phyloP scores from a whole-genome alignment of 2,329 filamentous ascomycete genomes.

The Cladophialophora chaetospira region DNA sequence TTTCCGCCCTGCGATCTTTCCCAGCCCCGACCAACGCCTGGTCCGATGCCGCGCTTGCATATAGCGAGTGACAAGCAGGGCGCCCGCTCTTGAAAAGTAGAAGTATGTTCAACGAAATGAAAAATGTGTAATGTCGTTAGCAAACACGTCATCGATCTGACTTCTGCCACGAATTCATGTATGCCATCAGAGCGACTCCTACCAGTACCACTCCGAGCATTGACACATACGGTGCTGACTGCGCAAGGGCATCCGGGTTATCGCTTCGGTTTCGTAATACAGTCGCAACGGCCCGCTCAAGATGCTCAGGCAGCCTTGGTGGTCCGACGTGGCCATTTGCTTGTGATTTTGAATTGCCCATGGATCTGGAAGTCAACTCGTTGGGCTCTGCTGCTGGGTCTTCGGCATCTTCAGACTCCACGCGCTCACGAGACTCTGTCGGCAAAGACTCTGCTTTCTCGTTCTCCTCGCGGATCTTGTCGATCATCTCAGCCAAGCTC shows the following conservation, averaged over 20 bases:
- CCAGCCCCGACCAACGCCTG: conserved; percentile 10
- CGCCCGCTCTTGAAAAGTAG: conserved; percentile 3
- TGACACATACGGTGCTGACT: conserved; percentile 73
- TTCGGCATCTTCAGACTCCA: not conserved
- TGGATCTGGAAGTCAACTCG: not conserved
- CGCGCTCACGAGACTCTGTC: not conserved
- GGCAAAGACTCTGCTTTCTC: conserved; percentile 19
- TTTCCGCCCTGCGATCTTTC: not conserved
- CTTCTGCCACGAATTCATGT: conserved; percentile 79
- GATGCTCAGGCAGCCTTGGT: conserved; percentile 43
- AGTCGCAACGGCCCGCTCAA: conserved; percentile 41
- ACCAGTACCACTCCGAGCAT: conserved; percentile 80
- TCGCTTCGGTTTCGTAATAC: conserved; percentile 46
- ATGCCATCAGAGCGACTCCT: conserved; percentile 82
- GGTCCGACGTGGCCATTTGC: conserved; percentile 53
- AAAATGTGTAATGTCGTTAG: not conserved
- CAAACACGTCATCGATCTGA: conserved; percentile 46
- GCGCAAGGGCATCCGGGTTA: conserved; percentile 46
- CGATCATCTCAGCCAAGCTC: conserved; percentile 83
- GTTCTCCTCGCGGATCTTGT: conserved; percentile 70
- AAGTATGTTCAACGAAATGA: conserved; percentile 26
- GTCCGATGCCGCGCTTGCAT: conserved; percentile 21
- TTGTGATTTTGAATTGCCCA: conserved; percentile 25
- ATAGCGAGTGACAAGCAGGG: conserved; percentile 23
- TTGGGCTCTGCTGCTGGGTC: not conserved